A percentile compares a stretch with the other conserved stretches of the same genome.
These are phyloP conservation scores for Catharanthus roseus DNA, from an alignment of 257 asterid species.

Conservation along the genomic window DNA sequence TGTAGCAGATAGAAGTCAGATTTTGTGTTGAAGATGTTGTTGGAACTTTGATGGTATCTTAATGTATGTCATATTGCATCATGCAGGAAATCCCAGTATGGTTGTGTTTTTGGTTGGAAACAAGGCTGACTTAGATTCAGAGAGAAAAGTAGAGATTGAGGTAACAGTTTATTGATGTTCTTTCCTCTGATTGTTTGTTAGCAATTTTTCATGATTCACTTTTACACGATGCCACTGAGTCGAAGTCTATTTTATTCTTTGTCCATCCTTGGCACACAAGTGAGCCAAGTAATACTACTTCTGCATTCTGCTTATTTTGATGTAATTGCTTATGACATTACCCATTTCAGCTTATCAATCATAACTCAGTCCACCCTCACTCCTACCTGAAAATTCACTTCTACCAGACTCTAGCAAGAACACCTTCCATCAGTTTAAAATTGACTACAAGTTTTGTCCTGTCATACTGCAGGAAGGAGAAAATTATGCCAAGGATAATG, in stretches of 20 bases:
- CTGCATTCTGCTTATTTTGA: not conserved
- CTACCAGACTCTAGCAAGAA: not conserved
- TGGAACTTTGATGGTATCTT: not conserved
- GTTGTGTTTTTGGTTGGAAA: slow-evolving; percentile 32
- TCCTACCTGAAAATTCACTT: no score
- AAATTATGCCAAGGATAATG: slow-evolving; percentile 23
- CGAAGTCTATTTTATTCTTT: not conserved
- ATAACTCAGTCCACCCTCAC: no score
- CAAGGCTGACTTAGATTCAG: slow-evolving; percentile 27
- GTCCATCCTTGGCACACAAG: not conserved
- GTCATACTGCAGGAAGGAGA: slow-evolving; percentile 27
- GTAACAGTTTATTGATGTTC: slow-evolving; percentile 1
- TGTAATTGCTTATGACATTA: not conserved
- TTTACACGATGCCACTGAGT: not conserved
- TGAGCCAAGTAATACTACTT: not conserved
- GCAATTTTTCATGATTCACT: not conserved
- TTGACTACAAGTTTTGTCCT: not conserved
- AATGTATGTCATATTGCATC: not conserved
- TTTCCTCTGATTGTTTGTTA: not conserved
- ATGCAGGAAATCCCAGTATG: slow-evolving; percentile 21
- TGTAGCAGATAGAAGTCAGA: not conserved
- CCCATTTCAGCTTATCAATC: not conserved
- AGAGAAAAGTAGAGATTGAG: slow-evolving; percentile 24
- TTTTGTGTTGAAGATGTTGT: not conserved
- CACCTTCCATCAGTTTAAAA: not conserved